Conservation (phyloP, 2,329 filamentous ascomycete genomes). For the Hymenoscyphus albidus region DNA sequence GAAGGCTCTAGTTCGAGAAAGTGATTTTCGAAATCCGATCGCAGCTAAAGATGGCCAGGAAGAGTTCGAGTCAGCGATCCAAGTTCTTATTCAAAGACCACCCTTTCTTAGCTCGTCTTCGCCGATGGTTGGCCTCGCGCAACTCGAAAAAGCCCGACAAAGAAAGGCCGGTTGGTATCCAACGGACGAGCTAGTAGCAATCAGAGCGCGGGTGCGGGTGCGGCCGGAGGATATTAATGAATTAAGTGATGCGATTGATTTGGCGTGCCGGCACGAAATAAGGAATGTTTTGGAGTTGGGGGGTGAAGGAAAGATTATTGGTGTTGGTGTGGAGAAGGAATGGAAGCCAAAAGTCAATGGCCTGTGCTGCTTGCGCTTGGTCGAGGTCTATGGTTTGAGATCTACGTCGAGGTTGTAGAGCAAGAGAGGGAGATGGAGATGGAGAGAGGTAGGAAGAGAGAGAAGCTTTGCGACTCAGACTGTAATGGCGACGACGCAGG, state of each 20-base stretch:
- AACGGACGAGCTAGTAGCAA: not conserved
- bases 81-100: constrained; percentile 14
- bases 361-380: not conserved
- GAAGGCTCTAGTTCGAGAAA: constrained; percentile 19
- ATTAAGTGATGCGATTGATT: constrained; percentile 1
- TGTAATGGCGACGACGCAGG: not conserved
- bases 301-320: not conserved
- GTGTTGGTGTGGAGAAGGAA: not conserved
- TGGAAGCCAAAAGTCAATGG: not conserved
- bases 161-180: not conserved
- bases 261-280: not conserved
- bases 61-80: constrained; percentile 19
- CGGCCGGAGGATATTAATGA: not conserved
- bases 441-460: not conserved
- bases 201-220: not conserved
- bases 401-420: not conserved
- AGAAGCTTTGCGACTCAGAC: not conserved
- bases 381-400: not conserved
- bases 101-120: constrained; percentile 14
- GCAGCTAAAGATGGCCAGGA: constrained; percentile 23
- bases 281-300: not conserved
- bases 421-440: no score
- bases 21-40: constrained; percentile 22
- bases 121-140: not conserved
- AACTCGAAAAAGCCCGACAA: not conserved